Conservation (phyloP, 192 early-diverging fungal genomes). For the Coemansia sp. region DNA sequence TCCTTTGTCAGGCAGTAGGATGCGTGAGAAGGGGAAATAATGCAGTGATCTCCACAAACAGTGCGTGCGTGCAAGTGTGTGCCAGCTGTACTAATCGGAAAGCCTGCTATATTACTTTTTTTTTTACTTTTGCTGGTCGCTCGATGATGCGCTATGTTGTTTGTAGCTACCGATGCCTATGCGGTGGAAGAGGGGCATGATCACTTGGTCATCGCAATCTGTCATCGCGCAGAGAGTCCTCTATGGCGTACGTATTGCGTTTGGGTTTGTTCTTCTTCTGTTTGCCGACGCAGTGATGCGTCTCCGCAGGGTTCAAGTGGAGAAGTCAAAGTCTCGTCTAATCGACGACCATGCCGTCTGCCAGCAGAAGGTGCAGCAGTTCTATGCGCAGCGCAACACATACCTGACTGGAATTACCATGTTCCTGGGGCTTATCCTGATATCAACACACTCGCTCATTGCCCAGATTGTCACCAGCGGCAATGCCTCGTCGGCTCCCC, state of each 20-base stretch:
- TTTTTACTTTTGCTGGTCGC: background rate
- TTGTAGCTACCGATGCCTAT: slow-evolving; percentile 47
- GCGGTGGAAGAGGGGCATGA: slow-evolving; percentile 51
- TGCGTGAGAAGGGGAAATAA: background rate
- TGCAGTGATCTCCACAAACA: background rate
- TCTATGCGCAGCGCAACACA: slow-evolving; percentile 61
- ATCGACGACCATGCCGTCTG: slow-evolving; percentile 54
- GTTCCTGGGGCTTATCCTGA: slow-evolving; percentile 57
- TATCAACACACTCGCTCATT: slow-evolving; percentile 51
- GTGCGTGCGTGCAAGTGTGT: background rate
- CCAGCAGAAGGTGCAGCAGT: slow-evolving; percentile 56
- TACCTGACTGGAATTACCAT: slow-evolving; percentile 62
- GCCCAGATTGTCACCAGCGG: slow-evolving; percentile 36
- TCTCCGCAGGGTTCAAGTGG: slow-evolving; percentile 38
- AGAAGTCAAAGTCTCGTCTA: slow-evolving; percentile 24
- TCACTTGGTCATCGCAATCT: slow-evolving; percentile 46
- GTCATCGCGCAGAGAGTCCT: slow-evolving; percentile 31
- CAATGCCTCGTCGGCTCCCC: slow-evolving; percentile 14
- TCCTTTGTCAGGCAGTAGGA: background rate
- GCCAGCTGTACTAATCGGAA: background rate
- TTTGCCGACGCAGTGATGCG: slow-evolving; percentile 55
- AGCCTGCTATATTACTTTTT: background rate
- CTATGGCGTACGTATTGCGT: slow-evolving; percentile 50
- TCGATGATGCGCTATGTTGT: background rate
- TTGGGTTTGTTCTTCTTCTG: slow-evolving; percentile 50